Conservation (phyloP, 2,329 filamentous ascomycete genomes). For the Penicillium expansum region DNA sequence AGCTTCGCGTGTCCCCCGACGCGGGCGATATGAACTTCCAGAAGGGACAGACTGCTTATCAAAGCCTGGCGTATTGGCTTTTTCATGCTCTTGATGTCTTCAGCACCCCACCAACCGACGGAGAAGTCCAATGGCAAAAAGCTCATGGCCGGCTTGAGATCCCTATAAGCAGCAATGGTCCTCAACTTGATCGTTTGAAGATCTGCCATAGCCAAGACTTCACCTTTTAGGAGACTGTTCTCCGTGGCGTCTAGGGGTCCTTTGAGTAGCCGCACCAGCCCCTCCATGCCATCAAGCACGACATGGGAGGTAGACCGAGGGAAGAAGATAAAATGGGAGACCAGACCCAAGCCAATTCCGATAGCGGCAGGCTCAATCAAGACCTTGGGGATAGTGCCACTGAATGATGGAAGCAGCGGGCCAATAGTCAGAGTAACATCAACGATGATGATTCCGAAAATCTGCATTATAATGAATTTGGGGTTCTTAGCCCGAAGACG, state of each 20-base stretch:
- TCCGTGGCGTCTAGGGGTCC: slow-evolving; percentile 33
- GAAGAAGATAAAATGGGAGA: slow-evolving; percentile 48
- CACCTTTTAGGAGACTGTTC: slow-evolving; percentile 15
- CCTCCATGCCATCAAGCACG: slow-evolving; percentile 38
- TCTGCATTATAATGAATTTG: slow-evolving; percentile 46
- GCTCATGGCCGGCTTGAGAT: slow-evolving; percentile 39
- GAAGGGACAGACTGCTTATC: slow-evolving; percentile 35
- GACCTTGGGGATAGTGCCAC: slow-evolving; percentile 38
- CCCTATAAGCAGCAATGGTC: slow-evolving; percentile 39
- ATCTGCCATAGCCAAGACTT: slow-evolving; percentile 18
- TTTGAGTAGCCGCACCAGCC: slow-evolving; percentile 29
- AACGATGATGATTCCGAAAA: slow-evolving; percentile 50
- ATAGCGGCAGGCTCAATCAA: slow-evolving; percentile 49
- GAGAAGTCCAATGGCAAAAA: slow-evolving; percentile 52
- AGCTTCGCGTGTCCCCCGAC: slow-evolving; percentile 20
- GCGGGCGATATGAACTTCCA: slow-evolving; percentile 46
- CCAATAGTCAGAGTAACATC: slow-evolving; percentile 48
- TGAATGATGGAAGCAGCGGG: slow-evolving; percentile 44
- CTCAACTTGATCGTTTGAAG: slow-evolving; percentile 33
- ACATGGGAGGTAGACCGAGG: slow-evolving; percentile 51
- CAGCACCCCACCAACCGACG: slow-evolving; percentile 46
- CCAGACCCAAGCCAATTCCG: slow-evolving; percentile 47
- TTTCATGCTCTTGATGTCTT: slow-evolving; percentile 43
- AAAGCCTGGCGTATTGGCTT: slow-evolving; percentile 39
- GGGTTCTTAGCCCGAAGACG: slow-evolving; percentile 47